These are phyloP conservation scores for Botryotinia narcissicola DNA, from an alignment of 2,329 filamentous ascomycete genomes.

Conservation along the genomic window DNA sequence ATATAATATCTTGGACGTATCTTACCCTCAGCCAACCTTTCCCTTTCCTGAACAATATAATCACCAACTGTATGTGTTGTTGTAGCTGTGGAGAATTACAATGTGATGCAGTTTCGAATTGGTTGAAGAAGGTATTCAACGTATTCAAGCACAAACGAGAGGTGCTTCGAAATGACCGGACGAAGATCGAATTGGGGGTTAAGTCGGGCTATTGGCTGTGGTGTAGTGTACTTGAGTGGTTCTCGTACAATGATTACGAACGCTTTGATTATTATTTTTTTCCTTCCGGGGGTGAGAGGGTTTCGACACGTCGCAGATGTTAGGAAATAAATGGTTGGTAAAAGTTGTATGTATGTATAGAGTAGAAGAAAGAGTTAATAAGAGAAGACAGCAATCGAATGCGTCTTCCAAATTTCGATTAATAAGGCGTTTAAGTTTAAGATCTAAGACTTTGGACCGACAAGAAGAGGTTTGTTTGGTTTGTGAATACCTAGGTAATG, in stretches of 20 bases:
- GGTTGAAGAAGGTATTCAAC: slow-evolving; percentile 22
- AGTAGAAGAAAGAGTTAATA: slow-evolving; percentile 10
- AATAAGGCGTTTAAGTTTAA: background rate
- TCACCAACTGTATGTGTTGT: background rate
- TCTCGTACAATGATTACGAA: slow-evolving; percentile 18
- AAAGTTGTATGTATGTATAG: background rate
- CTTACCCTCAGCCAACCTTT: slow-evolving; percentile 16
- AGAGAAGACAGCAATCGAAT: slow-evolving; percentile 36
- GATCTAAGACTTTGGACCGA: background rate
- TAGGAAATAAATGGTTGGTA: slow-evolving; percentile 13
- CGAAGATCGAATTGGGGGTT: slow-evolving; percentile 5
- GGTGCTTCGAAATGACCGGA: slow-evolving; percentile 21
- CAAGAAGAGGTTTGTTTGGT: slow-evolving; percentile 13
- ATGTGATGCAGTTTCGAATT: slow-evolving; percentile 26
- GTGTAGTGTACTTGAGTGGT: background rate
- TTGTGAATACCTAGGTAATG: background rate
- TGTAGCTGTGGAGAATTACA: background rate
- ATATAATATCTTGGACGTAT: slow-evolving; percentile 1
- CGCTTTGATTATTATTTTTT: slow-evolving; percentile 16
- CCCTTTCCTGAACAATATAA: background rate
- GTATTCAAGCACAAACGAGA: slow-evolving; percentile 18
- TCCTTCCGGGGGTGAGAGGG: background rate
- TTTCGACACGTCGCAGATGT: slow-evolving; percentile 19
- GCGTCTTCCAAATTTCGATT: slow-evolving; percentile 28
- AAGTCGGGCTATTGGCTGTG: slow-evolving; percentile 5